Percentiles rank a stretch among this genome's conserved stretches.
These are phyloP conservation scores for Hypoxylon sp. DNA, from an alignment of 2,329 filamentous ascomycete genomes.

Conservation along the genomic window DNA sequence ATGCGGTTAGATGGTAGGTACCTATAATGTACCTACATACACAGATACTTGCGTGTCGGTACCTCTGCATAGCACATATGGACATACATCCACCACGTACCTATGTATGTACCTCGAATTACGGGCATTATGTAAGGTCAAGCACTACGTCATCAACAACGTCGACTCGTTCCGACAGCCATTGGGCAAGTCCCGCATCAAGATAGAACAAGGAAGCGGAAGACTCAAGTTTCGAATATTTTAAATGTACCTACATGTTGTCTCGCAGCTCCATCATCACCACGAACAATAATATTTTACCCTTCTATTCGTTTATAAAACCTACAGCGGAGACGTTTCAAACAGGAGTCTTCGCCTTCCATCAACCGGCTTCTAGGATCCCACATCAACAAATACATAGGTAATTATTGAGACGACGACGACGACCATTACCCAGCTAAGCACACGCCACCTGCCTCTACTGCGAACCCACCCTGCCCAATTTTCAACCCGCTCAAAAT, in stretches of 20 bases:
- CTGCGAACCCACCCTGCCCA: not conserved
- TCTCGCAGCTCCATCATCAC: slow-evolving; percentile 11
- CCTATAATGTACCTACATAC: too few relatives aligned
- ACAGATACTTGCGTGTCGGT: not conserved
- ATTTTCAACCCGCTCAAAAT: slow-evolving; percentile 53
- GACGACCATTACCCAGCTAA: not conserved
- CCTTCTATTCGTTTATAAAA: not conserved
- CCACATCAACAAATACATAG: not conserved
- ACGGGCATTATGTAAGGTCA: slow-evolving; percentile 22
- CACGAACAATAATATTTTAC: not conserved
- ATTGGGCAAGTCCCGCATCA: slow-evolving; percentile 23
- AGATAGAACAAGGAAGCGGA: slow-evolving; percentile 10
- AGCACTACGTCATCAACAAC: slow-evolving; percentile 31
- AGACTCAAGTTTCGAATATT: not conserved
- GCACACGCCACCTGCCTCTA: not conserved
- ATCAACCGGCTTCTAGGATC: not conserved
- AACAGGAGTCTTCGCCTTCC: not conserved
- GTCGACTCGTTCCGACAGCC: slow-evolving; percentile 5
- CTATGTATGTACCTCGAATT: not conserved
- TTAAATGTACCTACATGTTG: slow-evolving; percentile 1
- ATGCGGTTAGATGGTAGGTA: too few relatives aligned
- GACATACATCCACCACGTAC: too few relatives aligned
- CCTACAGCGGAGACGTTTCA: not conserved
- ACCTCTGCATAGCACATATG: not conserved
- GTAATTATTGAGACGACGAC: not conserved